Evolutionary conservation across 2,329 filamentous ascomycete genomes (phyloP), one percentile per base, ranked within the genome.

Genomic region (Curvularia hawaiiensis): DNA sequence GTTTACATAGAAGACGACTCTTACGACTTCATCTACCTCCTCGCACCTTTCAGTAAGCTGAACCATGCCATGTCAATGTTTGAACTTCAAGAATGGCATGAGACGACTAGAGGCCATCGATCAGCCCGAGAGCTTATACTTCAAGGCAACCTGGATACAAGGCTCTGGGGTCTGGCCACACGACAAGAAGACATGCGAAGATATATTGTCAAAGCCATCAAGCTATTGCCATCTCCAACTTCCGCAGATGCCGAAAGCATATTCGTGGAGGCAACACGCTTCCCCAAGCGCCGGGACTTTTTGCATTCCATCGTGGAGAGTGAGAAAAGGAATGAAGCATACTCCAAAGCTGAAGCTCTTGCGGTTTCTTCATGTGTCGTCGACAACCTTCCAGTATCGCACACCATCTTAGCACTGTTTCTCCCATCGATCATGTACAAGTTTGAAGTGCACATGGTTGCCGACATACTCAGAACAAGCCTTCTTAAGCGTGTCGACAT

Each of bases 351-450:
- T 80, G 65, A 77, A 5, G 78, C 82, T 5, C 69, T 88, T 3
- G 82, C 83, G 0, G 68, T 79, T 1, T 63, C 75, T 0, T 76
- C 76, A n/a, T 85, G 85, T 52, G 80, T 70, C 0, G 70, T 82
- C 22, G 77, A 80, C 41, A 75, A 70, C 20, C 67, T 86, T 1
- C 83, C 84, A 1, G 63, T 74, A 0, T 59, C 65, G 12, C 82
- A 82, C 60, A 76, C 80, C 0, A 69, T 79, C 18, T 79, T 86
- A 59, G 82, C 82, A 0, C 74, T 88, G 52, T 80, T 95, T 38
- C 82, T 95, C 5, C 92, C 93, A 0, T 88, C 87, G 0, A 85
- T 97, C 35, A 78, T 90, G 16, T 85, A 91, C 63, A 84, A 85
- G n/a, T 66, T 94, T 2, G 89, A 90, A 61, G 79, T 86, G 0